Percentiles rank a stretch among this genome's conserved stretches.
phyloP scores from a whole-genome alignment of 2,329 filamentous ascomycete species.

The Ophiosphaerella korrae region DNA sequence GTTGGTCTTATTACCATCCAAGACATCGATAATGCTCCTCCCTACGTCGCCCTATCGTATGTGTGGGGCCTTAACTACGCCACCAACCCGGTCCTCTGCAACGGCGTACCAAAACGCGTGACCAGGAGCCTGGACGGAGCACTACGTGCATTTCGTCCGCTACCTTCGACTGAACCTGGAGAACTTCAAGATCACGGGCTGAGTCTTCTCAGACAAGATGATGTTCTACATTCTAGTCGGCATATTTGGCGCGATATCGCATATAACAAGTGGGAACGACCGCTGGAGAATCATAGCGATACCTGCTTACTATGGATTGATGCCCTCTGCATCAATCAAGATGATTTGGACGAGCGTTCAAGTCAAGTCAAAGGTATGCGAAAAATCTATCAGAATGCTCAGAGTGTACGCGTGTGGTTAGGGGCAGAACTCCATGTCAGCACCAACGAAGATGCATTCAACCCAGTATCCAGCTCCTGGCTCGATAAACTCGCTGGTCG shows the following conservation, averaged over 20 bases:
- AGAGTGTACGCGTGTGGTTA: slow-evolving; percentile 6
- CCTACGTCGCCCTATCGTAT: neutral
- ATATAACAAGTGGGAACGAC: neutral
- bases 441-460: neutral
- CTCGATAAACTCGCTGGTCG: neutral
- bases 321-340: slow-evolving; percentile 16
- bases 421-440: neutral
- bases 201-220: neutral
- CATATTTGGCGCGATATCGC: neutral
- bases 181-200: neutral
- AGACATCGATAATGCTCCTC: neutral
- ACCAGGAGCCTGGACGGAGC: neutral
- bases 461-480: neutral
- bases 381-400: slow-evolving; percentile 11
- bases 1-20: neutral
- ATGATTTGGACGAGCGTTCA: slow-evolving; percentile 8
- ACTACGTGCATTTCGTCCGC: neutral
- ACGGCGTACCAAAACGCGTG: neutral
- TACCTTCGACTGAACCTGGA: neutral
- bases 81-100: neutral
- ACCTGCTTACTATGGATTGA: slow-evolving; percentile 11
- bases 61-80: neutral
- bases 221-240: neutral
- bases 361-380: slow-evolving; percentile 13
- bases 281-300: neutral